These are phyloP conservation scores for Pseudogymnoascus sp. DNA, from an alignment of 2,329 filamentous ascomycete species.

Conservation along the genomic window DNA sequence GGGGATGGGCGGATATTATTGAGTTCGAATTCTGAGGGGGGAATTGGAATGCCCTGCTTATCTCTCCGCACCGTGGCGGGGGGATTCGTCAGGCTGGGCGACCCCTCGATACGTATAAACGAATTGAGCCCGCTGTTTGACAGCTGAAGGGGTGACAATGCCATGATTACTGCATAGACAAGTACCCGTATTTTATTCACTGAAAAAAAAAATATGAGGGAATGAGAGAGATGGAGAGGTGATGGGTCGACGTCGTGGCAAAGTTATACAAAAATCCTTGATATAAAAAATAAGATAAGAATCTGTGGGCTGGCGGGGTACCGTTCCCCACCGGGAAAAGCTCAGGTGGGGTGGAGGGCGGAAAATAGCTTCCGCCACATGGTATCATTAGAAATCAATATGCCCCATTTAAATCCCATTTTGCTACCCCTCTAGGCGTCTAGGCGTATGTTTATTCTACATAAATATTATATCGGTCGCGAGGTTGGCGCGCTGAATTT, in stretches of 20 bases:
- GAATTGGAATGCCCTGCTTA: not conserved
- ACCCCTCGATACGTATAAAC: not conserved
- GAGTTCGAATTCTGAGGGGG: not conserved
- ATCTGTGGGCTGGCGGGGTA: not conserved
- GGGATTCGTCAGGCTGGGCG: not conserved
- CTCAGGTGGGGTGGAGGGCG: not conserved
- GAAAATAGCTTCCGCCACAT: not conserved
- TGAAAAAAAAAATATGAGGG: not conserved
- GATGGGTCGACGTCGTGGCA: not conserved
- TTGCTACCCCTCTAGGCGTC: not conserved
- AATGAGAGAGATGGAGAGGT: not conserved
- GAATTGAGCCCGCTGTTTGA: not conserved
- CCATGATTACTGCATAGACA: not conserved
- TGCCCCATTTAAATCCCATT: not conserved
- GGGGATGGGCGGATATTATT: not conserved
- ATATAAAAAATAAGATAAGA: slow-evolving; percentile 1
- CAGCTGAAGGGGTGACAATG: not conserved
- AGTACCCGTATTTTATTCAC: not conserved
- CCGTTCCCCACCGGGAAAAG: not conserved
- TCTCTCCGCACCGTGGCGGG: not conserved
- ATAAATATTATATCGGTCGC: not conserved
- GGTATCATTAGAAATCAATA: not conserved
- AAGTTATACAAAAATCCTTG: not conserved
- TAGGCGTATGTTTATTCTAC: not conserved
- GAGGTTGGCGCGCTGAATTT: too few relatives aligned